Conservation (phyloP, 768 basidiomycete genomes). For the Serendipita sp. region DNA sequence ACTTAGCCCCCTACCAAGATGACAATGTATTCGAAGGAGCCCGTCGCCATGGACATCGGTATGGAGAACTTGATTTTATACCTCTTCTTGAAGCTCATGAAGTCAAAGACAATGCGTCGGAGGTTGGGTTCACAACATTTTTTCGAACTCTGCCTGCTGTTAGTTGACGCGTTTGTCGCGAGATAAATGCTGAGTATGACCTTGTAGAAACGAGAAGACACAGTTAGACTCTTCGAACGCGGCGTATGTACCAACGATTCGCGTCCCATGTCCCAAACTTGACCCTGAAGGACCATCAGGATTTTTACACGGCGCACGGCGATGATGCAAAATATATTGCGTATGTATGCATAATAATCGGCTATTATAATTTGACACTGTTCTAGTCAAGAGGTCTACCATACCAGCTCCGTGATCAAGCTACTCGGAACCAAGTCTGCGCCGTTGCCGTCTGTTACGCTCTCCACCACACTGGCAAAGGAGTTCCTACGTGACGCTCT, state of each 20-base stretch:
- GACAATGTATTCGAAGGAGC: constrained; percentile 7
- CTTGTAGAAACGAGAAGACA: constrained; percentile 31
- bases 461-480: constrained; percentile 65
- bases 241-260: constrained; percentile 17
- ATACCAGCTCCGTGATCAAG: constrained; percentile 85
- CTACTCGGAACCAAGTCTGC: constrained; percentile 46
- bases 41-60: constrained; percentile 1
- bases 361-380: not conserved
- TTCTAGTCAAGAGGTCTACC: constrained; percentile 43
- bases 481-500: constrained; percentile 75
- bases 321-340: constrained; percentile 81
- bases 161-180: constrained; percentile 32
- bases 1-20: not conserved
- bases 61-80: not conserved
- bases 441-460: constrained; percentile 57
- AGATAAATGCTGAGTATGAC: not conserved
- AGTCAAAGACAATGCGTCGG: constrained; percentile 40
- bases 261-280: not conserved
- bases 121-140: constrained; percentile 66
- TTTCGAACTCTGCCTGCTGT: constrained; percentile 46
- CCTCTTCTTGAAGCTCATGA: not conserved
- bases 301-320: constrained; percentile 82
- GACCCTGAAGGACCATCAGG: constrained; percentile 17
- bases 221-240: constrained; percentile 77
- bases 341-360: constrained; percentile 20